phyloP scores from a whole-genome alignment of 2,329 filamentous ascomycete genomes.

The Phyllachora maydis region DNA sequence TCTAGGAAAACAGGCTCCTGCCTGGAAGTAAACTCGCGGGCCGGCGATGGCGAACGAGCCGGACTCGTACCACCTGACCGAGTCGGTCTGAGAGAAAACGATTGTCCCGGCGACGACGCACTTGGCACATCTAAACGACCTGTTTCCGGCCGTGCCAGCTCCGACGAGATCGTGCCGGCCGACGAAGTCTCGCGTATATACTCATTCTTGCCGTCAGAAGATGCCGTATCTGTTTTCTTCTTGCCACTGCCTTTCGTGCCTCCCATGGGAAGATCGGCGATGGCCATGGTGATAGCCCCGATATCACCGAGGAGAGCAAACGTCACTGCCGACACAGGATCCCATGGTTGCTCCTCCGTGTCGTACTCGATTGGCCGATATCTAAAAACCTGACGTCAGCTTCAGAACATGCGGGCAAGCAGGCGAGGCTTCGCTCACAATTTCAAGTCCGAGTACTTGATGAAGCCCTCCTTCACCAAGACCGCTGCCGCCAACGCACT shows the following conservation, averaged over 20 bases:
- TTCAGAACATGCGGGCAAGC: conserved; percentile 2
- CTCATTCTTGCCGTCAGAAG: no score
- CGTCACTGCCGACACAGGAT: conserved; percentile 60
- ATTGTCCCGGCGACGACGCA: no score
- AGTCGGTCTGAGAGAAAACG: no score
- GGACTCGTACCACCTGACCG: conserved; percentile 2
- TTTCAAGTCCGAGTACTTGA: conserved; percentile 53
- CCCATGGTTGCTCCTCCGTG: conserved; percentile 57
- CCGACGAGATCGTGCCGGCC: no score
- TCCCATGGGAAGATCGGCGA: conserved; percentile 50
- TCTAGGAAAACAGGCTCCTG: no score
- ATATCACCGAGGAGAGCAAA: conserved; percentile 68
- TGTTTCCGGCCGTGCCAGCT: no score
- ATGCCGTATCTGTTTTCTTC: conserved; percentile 5
- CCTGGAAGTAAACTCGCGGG: no score
- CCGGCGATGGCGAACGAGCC: no score
- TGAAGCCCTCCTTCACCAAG: conserved; percentile 38
- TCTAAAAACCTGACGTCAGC: no score
- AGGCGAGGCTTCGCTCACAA: conserved; percentile 25
- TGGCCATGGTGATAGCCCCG: conserved; percentile 59
- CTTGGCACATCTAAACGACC: no score
- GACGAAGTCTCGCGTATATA: no score
- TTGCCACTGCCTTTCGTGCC: conserved; percentile 20
- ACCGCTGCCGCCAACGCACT: conserved; percentile 55
- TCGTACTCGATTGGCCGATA: conserved; percentile 44